These are phyloP conservation scores for Dactylorhiza incarnata DNA, from an alignment of 106 monocot species.

Conservation along the genomic window DNA sequence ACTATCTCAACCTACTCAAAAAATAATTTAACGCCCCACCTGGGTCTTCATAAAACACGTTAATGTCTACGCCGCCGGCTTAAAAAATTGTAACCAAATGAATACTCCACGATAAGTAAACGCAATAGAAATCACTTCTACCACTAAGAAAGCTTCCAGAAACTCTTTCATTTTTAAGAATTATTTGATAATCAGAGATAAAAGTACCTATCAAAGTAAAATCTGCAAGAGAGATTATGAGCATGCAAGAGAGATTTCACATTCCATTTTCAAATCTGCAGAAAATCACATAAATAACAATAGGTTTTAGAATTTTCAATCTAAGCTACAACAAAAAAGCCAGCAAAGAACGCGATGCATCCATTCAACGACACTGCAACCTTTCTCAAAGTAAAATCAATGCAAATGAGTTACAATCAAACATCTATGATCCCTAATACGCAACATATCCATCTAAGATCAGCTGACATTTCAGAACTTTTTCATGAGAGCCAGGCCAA, in stretches of 20 bases:
- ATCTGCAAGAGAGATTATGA: background rate
- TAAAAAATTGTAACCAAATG: no score
- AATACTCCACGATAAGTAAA: background rate
- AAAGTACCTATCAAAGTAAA: background rate
- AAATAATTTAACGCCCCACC: no score
- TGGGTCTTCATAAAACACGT: no score
- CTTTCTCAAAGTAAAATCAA: background rate
- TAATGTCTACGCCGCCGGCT: no score
- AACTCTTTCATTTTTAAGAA: background rate
- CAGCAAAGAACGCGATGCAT: background rate
- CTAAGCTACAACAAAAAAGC: background rate
- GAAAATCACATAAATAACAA: background rate
- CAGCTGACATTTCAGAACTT: background rate
- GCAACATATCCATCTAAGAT: background rate
- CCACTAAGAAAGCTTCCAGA: background rate
- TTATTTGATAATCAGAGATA: background rate
- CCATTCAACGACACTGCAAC: background rate
- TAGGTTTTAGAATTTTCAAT: background rate
- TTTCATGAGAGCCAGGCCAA: background rate
- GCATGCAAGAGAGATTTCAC: background rate
- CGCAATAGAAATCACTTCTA: background rate
- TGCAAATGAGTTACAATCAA: background rate
- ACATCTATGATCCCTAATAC: no score
- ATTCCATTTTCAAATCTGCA: background rate
- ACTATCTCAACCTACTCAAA: no score